Conservation (phyloP, 495 filamentous ascomycete genomes). For the Xylaria telfairii region DNA sequence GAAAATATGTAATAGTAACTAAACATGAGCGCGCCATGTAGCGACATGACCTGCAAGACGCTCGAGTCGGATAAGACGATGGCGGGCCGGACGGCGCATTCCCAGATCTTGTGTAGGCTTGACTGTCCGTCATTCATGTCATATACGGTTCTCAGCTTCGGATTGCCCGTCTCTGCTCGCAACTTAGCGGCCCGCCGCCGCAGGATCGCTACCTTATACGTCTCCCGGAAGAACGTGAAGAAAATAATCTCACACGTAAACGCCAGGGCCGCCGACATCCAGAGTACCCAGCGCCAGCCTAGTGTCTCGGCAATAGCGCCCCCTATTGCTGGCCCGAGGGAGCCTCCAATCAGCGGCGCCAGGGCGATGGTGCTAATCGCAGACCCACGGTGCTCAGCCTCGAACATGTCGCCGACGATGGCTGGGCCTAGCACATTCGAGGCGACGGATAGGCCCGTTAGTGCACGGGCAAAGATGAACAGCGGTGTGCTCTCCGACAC, state of each 20-base stretch:
- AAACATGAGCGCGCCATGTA: slow-evolving; percentile 58
- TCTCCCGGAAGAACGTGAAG: slow-evolving; percentile 54
- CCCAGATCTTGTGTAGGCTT: slow-evolving; percentile 37
- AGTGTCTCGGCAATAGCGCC: slow-evolving; percentile 63
- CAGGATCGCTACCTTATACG: slow-evolving; percentile 58
- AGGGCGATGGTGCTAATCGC: slow-evolving; percentile 58
- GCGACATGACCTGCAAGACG: slow-evolving; percentile 55
- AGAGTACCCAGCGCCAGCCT: slow-evolving; percentile 65
- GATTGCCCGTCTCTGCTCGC: slow-evolving; percentile 48
- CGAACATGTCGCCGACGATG: slow-evolving; percentile 65
- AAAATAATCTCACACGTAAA: slow-evolving; percentile 55
- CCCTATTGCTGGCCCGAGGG: slow-evolving; percentile 66
- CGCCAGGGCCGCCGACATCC: slow-evolving; percentile 57
- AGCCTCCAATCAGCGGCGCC: slow-evolving; percentile 55
- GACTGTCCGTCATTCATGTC: slow-evolving; percentile 38
- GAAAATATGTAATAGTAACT: slow-evolving; percentile 60
- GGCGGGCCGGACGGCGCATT: slow-evolving; percentile 54
- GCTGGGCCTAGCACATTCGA: slow-evolving; percentile 63
- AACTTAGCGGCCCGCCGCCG: slow-evolving; percentile 48
- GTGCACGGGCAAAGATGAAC: slow-evolving; percentile 54
- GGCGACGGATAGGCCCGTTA: slow-evolving; percentile 60
- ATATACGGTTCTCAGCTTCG: slow-evolving; percentile 52
- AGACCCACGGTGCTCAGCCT: slow-evolving; percentile 54
- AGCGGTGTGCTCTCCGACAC: slow-evolving; percentile 45
- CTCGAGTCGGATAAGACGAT: slow-evolving; percentile 53